Evolutionary conservation across 371 early-diverging fungal species (phyloP).

Genomic region (Mortierella sp.): DNA sequence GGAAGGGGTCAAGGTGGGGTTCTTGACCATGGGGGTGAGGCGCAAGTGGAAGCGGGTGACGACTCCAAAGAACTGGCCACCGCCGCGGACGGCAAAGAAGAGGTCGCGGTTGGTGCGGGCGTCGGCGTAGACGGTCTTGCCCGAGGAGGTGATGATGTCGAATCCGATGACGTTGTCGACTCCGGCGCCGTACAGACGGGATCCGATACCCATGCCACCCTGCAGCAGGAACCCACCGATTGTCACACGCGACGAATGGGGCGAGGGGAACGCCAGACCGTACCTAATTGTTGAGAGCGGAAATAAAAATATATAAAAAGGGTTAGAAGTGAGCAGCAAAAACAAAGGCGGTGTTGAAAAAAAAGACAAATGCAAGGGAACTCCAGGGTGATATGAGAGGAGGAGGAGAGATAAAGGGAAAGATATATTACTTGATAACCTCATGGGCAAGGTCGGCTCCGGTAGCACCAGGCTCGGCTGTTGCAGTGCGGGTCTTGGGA

Average conservation of each 20-base stretch:
- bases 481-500: constrained; percentile 34
- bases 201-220: constrained; percentile 64
- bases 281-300: neutral
- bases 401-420: constrained; percentile 32
- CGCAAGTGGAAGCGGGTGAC: constrained; percentile 60
- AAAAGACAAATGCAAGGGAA: too few species aligned
- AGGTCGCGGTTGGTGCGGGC: constrained; percentile 63
- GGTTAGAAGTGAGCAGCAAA: neutral
- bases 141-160: constrained; percentile 63
- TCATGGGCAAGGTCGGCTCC: constrained; percentile 39
- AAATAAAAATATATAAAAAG: neutral
- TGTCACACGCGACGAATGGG: constrained; percentile 52
- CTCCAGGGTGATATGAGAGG: neutral
- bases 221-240: constrained; percentile 65
- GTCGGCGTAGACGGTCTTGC: constrained; percentile 62
- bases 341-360: neutral
- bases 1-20: constrained; percentile 40
- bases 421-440: constrained; percentile 50
- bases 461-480: constrained; percentile 51
- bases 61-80: constrained; percentile 71
- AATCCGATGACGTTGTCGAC: constrained; percentile 68
- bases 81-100: constrained; percentile 73
- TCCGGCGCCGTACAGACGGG: constrained; percentile 58
- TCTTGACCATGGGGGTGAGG: constrained; percentile 40
- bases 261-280: constrained; percentile 8